Conservation (phyloP, 2,329 filamentous ascomycete genomes). For the Venturia pyrina region DNA sequence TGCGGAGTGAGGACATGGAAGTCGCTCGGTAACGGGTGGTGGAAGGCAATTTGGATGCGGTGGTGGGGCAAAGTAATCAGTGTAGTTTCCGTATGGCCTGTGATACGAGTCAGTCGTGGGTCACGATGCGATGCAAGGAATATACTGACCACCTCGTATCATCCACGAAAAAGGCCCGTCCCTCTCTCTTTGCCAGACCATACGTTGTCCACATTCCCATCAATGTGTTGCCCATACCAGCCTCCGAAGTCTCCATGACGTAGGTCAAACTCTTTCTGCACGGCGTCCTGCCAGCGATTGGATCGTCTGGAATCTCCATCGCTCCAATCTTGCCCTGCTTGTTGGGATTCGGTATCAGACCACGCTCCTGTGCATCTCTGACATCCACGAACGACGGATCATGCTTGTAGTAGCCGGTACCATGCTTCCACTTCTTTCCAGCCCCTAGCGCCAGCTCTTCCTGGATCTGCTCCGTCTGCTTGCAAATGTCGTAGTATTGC, state of each 20-base stretch:
- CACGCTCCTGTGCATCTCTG: slow-evolving; percentile 47
- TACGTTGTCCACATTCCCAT: slow-evolving; percentile 80
- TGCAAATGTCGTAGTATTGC: slow-evolving; percentile 62
- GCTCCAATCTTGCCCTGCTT: slow-evolving; percentile 18
- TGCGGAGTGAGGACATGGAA: slow-evolving; percentile 70
- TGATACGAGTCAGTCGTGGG: neutral
- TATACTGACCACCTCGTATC: slow-evolving; percentile 58
- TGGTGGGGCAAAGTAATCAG: slow-evolving; percentile 59
- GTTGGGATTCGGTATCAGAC: slow-evolving; percentile 26
- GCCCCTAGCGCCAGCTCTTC: slow-evolving; percentile 30
- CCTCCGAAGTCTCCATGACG: slow-evolving; percentile 62
- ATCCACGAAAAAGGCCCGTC: slow-evolving; percentile 71
- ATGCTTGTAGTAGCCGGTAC: slow-evolving; percentile 48
- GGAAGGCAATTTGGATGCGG: slow-evolving; percentile 56
- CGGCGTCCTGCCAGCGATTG: slow-evolving; percentile 31
- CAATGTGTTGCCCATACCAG: slow-evolving; percentile 66
- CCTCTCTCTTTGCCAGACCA: slow-evolving; percentile 64
- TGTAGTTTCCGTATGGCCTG: slow-evolving; percentile 66
- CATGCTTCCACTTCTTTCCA: slow-evolving; percentile 27
- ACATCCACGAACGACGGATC: slow-evolving; percentile 69
- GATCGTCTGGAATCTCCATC: slow-evolving; percentile 15
- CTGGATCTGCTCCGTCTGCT: slow-evolving; percentile 56
- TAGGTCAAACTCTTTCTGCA: slow-evolving; percentile 69
- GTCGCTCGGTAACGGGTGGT: slow-evolving; percentile 63
- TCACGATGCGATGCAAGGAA: neutral